phyloP scores from a whole-genome alignment of 352 stramenopile species.

The Pythium scleroteichum region DNA sequence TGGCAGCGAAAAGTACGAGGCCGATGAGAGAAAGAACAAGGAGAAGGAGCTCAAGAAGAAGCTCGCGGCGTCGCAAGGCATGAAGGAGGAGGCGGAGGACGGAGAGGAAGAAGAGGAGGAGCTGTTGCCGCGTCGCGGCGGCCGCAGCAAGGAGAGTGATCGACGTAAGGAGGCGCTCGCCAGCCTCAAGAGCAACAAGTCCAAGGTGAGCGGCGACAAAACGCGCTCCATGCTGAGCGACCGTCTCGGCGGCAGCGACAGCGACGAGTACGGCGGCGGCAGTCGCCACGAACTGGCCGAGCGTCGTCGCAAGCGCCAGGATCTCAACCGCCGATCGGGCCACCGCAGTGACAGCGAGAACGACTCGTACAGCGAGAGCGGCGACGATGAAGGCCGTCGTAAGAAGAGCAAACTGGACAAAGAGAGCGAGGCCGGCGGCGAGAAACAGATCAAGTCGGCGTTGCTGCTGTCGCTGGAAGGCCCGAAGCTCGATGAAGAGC shows the following conservation, averaged over 20 bases:
- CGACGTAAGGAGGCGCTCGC: conserved; percentile 79
- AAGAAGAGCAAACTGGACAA: conserved; percentile 28
- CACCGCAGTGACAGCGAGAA: conserved; percentile 24
- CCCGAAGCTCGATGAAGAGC: conserved; percentile 40
- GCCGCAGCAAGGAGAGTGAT: conserved; percentile 64
- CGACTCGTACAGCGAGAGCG: conserved; percentile 37
- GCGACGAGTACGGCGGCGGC: conserved; percentile 40
- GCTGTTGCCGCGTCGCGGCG: conserved; percentile 49
- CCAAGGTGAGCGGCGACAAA: conserved; percentile 52
- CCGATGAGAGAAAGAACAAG: conserved; percentile 80
- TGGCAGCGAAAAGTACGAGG: conserved; percentile 79
- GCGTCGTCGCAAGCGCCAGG: conserved; percentile 70
- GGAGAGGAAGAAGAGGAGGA: conserved; percentile 50
- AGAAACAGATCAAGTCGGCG: conserved; percentile 32
- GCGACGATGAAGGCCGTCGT: conserved; percentile 28
- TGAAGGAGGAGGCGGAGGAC: conserved; percentile 41
- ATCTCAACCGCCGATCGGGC: conserved; percentile 60
- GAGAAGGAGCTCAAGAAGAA: conserved; percentile 83
- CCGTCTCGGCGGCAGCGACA: conserved; percentile 59
- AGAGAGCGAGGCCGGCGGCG: conserved; percentile 17
- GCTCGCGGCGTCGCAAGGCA: conserved; percentile 56
- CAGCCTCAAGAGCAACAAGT: conserved; percentile 79
- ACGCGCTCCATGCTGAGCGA: conserved; percentile 79
- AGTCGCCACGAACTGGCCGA: conserved; percentile 63
- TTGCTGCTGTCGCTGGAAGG: conserved; percentile 38